phyloP scores from a whole-genome alignment of 352 stramenopile genomes.

The Phytopythium delawarense region DNA sequence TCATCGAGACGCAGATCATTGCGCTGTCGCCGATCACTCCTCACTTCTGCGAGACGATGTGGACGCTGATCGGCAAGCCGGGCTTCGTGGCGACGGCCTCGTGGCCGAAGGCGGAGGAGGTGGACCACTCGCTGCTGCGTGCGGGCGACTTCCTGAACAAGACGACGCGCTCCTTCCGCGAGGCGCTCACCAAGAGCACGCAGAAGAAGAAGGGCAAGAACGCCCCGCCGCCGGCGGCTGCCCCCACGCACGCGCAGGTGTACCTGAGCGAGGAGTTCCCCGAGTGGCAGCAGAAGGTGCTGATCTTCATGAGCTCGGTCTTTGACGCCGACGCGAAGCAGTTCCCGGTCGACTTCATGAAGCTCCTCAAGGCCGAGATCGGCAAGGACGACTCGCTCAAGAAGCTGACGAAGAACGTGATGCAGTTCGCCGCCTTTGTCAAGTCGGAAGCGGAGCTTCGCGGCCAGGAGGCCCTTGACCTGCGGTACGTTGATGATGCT shows the following conservation, averaged over 20 bases:
- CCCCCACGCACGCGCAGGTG: slow-evolving; percentile 83
- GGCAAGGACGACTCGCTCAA: slow-evolving; percentile 75
- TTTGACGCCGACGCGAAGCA: slow-evolving; percentile 56
- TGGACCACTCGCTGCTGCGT: slow-evolving; percentile 91
- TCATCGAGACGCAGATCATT: slow-evolving; percentile 92
- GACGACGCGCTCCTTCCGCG: slow-evolving; percentile 90
- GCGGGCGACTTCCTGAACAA: slow-evolving; percentile 93
- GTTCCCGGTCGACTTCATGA: slow-evolving; percentile 86
- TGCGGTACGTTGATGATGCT: slow-evolving; percentile 46
- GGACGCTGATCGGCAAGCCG: slow-evolving; percentile 89
- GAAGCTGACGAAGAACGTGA: slow-evolving; percentile 92
- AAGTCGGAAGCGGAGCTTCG: slow-evolving; percentile 92
- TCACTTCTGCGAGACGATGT: slow-evolving; percentile 94
- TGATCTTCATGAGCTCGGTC: slow-evolving; percentile 75
- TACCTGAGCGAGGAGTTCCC: slow-evolving; percentile 86
- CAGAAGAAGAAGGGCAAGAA: slow-evolving; percentile 92
- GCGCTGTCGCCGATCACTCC: slow-evolving; percentile 96
- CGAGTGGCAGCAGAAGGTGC: slow-evolving; percentile 80
- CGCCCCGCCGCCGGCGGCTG: slow-evolving; percentile 65
- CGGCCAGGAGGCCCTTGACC: slow-evolving; percentile 91
- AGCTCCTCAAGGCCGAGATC: slow-evolving; percentile 78
- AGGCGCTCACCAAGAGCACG: slow-evolving; percentile 68
- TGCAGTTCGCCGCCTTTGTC: slow-evolving; percentile 97
- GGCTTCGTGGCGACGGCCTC: slow-evolving; percentile 88
- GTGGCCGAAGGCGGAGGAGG: slow-evolving; percentile 84